Evolutionary conservation across 495 filamentous ascomycete species (phyloP).

Genomic region (Hyaloscypha finlandica): DNA sequence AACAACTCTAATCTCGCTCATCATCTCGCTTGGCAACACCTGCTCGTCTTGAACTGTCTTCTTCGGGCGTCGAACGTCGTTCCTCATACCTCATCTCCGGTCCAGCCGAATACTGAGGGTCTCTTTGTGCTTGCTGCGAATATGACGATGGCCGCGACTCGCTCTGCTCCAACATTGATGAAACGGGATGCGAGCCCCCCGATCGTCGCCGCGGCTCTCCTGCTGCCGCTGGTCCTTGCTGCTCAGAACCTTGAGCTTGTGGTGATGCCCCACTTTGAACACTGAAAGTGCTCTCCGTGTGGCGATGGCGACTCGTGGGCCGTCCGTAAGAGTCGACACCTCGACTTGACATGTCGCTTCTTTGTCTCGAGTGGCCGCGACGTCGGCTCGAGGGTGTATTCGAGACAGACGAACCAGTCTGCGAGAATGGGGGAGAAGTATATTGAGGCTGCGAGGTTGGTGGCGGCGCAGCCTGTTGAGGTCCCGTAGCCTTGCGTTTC

Average conservation of each 20-base stretch:
- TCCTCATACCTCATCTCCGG: slow-evolving; percentile 35
- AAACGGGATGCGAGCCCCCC: slow-evolving; percentile 29
- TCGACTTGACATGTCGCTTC: slow-evolving; percentile 54
- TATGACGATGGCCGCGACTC: slow-evolving; percentile 19
- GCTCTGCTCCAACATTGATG: slow-evolving; percentile 28
- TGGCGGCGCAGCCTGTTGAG: slow-evolving; percentile 58
- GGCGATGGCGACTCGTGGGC: slow-evolving; percentile 30
- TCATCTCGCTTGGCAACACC: slow-evolving; percentile 34
- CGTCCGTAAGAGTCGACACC: slow-evolving; percentile 31
- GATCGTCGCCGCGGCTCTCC: slow-evolving; percentile 25
- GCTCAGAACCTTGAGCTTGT: slow-evolving; percentile 10
- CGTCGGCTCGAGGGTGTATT: slow-evolving; percentile 59
- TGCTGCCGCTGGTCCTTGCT: neutral
- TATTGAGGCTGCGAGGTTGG: slow-evolving; percentile 53
- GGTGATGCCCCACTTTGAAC: slow-evolving; percentile 22
- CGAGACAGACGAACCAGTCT: slow-evolving; percentile 55
- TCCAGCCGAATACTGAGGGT: slow-evolving; percentile 30
- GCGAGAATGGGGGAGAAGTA: slow-evolving; percentile 58
- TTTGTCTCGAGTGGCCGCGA: slow-evolving; percentile 67
- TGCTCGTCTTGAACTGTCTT: slow-evolving; percentile 23
- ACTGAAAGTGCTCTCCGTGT: slow-evolving; percentile 29
- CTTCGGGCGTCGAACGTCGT: slow-evolving; percentile 29
- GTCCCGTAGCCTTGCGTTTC: slow-evolving; percentile 71
- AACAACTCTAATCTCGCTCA: slow-evolving; percentile 33
- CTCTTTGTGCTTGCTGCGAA: slow-evolving; percentile 25